Percentiles rank a stretch among this genome's conserved stretches.
Conservation (phyloP, 2,329 filamentous ascomycete species). For the Chlorencoelia australis region DNA sequence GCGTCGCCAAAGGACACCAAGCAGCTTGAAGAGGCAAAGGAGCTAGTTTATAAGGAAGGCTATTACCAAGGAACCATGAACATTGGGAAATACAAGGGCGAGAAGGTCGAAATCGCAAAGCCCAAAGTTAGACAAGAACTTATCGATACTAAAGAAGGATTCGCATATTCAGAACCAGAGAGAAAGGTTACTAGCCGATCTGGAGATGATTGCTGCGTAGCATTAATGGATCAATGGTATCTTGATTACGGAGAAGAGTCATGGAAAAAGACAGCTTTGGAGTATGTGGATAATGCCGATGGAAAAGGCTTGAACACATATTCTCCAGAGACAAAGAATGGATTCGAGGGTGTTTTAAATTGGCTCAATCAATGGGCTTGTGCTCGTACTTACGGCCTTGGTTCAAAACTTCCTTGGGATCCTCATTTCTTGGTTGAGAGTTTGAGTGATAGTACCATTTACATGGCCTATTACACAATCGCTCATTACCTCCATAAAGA, state of each 20-base stretch:
- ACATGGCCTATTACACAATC: slow-evolving; percentile 73
- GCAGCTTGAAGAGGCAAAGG: slow-evolving; percentile 87
- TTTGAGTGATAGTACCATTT: slow-evolving; percentile 85
- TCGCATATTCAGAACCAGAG: slow-evolving; percentile 90
- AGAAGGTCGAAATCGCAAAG: slow-evolving; percentile 79
- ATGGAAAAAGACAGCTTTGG: slow-evolving; percentile 69
- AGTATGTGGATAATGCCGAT: slow-evolving; percentile 59
- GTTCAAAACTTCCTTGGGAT: slow-evolving; percentile 93
- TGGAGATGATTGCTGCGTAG: slow-evolving; percentile 86
- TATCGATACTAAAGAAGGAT: slow-evolving; percentile 68
- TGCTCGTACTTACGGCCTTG: slow-evolving; percentile 81
- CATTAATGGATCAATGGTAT: slow-evolving; percentile 95
- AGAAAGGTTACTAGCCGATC: slow-evolving; percentile 80
- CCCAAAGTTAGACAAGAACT: slow-evolving; percentile 72
- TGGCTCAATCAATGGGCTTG: slow-evolving; percentile 98
- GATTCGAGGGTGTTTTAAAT: slow-evolving; percentile 74
- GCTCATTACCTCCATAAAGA: slow-evolving; percentile 66
- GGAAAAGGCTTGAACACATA: slow-evolving; percentile 69
- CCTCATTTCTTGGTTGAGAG: slow-evolving; percentile 82
- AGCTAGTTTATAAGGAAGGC: slow-evolving; percentile 91
- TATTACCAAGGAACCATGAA: slow-evolving; percentile 93
- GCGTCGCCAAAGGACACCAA: slow-evolving; percentile 90
- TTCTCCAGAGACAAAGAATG: slow-evolving; percentile 63
- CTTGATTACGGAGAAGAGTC: slow-evolving; percentile 87
- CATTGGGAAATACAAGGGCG: slow-evolving; percentile 77